Percentiles rank a stretch among this genome's conserved stretches.
These are phyloP conservation scores for Botrytis fabae DNA, from an alignment of 2,329 filamentous ascomycete genomes.

Conservation along the genomic window DNA sequence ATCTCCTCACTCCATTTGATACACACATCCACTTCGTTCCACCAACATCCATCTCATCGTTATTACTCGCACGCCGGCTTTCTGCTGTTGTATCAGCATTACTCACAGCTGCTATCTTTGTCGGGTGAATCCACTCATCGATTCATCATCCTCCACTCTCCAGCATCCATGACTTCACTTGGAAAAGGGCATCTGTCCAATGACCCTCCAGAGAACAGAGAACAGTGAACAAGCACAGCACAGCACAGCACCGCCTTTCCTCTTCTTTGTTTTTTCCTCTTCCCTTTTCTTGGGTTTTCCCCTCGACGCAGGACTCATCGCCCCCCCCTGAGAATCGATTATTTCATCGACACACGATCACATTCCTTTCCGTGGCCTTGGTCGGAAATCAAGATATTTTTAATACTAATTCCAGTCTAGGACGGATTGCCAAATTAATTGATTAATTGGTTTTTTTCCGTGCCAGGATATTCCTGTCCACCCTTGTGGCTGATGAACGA, in stretches of 20 bases:
- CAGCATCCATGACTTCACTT: neutral
- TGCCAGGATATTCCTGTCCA: conserved; percentile 8
- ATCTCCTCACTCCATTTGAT: neutral
- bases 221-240: neutral
- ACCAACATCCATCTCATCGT: neutral
- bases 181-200: neutral
- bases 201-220: neutral
- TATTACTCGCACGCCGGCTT: neutral
- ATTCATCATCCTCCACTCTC: neutral
- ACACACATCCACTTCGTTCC: neutral
- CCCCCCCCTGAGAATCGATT: neutral
- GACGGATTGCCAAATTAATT: neutral
- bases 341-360: neutral
- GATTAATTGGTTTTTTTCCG: neutral
- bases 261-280: neutral
- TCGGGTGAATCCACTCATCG: neutral
- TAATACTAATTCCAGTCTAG: conserved; percentile 11
- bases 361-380: neutral
- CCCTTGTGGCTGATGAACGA: conserved; percentile 20
- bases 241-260: neutral
- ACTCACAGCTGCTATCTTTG: conserved; percentile 1
- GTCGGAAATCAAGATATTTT: conserved; percentile 1
- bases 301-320: neutral
- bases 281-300: neutral
- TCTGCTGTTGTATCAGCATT: conserved; percentile 5